Evolutionary conservation across 2,329 filamentous ascomycete genomes (phyloP).

Genomic region (Fusarium praegraminearum): DNA sequence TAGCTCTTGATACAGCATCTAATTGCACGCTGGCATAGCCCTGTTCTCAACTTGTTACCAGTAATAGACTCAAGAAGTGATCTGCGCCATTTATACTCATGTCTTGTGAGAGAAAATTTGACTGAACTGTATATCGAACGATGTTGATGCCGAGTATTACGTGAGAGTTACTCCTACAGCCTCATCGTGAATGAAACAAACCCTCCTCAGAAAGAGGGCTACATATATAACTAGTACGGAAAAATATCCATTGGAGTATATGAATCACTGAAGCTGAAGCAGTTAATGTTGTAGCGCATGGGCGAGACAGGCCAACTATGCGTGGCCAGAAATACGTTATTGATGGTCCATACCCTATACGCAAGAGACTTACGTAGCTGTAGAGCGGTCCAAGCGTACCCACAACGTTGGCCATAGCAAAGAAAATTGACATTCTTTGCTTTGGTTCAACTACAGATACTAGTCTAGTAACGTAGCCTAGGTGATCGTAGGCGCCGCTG

Average conservation of each 20-base stretch:
- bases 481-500: constrained; percentile 53
- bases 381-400: constrained; percentile 40
- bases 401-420: constrained; percentile 49
- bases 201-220: too few relatives aligned
- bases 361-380: constrained; percentile 37
- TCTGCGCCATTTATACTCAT: too few relatives aligned
- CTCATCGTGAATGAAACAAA: too few relatives aligned
- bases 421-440: constrained; percentile 61
- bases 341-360: too few relatives aligned
- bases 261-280: constrained; percentile 54
- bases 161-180: too few relatives aligned
- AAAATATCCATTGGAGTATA: constrained; percentile 49
- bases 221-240: accelerated
- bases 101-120: too few relatives aligned
- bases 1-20: not conserved
- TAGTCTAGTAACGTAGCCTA: constrained; percentile 57
- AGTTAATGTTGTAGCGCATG: constrained; percentile 44
- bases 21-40: not conserved
- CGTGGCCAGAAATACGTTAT: constrained; percentile 38
- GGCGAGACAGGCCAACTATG: constrained; percentile 23
- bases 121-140: too few relatives aligned
- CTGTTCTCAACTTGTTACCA: not conserved
- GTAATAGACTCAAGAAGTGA: too few relatives aligned
- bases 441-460: constrained; percentile 57
- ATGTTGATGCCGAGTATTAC: too few relatives aligned